Base-by-base conservation (phyloP, 2,329 filamentous ascomycete genomes). In the Aspergillus floridensis region DNA sequence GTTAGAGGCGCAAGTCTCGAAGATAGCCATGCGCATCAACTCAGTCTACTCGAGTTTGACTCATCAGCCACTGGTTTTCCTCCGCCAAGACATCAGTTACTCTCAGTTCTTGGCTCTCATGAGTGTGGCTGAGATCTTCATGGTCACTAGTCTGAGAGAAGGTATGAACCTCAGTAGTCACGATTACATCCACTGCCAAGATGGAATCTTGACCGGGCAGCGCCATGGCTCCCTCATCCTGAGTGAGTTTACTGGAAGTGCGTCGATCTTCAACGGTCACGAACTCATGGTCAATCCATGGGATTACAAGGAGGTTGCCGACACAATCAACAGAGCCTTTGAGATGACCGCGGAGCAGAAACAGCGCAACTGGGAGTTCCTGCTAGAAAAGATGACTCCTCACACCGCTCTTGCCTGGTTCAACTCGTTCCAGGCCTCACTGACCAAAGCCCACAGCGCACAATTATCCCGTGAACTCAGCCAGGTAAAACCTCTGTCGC, bases 141-240 rank as follows among this genome's bases (percentile, higher is more conserved):
- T 96, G 85, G 93, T 97, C 70, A 96, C 93, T 4, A 95, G 91
- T 70, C 87, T 97, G 68, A 91, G 93, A 53, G 93, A 97, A 74
- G 93, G 93, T 65, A 97, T 97, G 93, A 97, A 97, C 72, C 79
- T 98, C 53, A 96, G 93, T 0, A 92, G 90, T 5, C 93, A 97
- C 72, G 93, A 98, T 71, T 98, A 91, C 69, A 83, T 97, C 38
- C 89, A 91, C 65, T 97, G 92, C 70, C 93, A 98, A 73, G 93
- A 97, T 68, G 92, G 92, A 46, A 84, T 84, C 63, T 79, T 84
- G 57, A 78, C 81, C 2, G 79, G 87, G 48, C 92, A 92, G 78
- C 92, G 90, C 76, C 86, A 95, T 70, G 91, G 91, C 2, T 92
- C 92, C 1, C 82, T 98, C 32, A 96, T 98, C 62, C 79, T 97